Evolutionary conservation across 2,329 filamentous ascomycete species (phyloP), one percentile per base, ranked within the genome.

Genomic region (Fusarium mexicanum): DNA sequence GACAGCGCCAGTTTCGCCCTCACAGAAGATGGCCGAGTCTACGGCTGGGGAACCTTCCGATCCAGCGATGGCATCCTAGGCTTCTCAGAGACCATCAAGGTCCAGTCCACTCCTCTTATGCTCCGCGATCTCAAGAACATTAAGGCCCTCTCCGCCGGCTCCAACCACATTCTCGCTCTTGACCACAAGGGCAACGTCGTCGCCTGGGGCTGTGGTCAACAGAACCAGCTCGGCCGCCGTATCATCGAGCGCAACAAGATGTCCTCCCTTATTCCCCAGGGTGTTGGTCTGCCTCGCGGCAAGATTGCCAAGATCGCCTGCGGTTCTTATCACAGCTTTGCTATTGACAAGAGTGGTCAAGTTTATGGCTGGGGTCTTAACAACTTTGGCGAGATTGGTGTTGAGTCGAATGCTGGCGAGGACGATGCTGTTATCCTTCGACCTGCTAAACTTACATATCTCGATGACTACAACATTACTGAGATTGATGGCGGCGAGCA

Each of bases 301-400:
- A 86, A 86, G 76, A 89, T 93, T 50, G 74, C 75, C 58, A 82
- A 85, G 76, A 80, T 86, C 55, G 88, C 88, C 24, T 91, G 90
- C 73, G 94, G 94, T 50, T 90, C 92, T 20, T 96, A 95, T 83
- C 94, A 97, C 85, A 93, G 91, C 76, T 96, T 97, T 76, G 94
- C 94, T 24, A 86, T 97, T 53, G 90, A 92, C 82, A 87, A 89
- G 65, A 88, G 89, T 20, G 93, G 91, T 44, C 87, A 89, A 37
- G 92, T 96, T 38, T 96, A 91, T 83, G 89, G 91, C 1, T 97
- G 94, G 94, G 94, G 95, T 31, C 86, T 96, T 37, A 97, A 97
- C 87, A 95, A 93, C 83, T 97, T 93, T 82, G 93, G 92, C 72
- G 92, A 97, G 84, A 93, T 93, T 22, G 94, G 85, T 9, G 90